Evolutionary conservation across 495 filamentous ascomycete species (phyloP).

Genomic region (Massariosphaeria phaeospora): DNA sequence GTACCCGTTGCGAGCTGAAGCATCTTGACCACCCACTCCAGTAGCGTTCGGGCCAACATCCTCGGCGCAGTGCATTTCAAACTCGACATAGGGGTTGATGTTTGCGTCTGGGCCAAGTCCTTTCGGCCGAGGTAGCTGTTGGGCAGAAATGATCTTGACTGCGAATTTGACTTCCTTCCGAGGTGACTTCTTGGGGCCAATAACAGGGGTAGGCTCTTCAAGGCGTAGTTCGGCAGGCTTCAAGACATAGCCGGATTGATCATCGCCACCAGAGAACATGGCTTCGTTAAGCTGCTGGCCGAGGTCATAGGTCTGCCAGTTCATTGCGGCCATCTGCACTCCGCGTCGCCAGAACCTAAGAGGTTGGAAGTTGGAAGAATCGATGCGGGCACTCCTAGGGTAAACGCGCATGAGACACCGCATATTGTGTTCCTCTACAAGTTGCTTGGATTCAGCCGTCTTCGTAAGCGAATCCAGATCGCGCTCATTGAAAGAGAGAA

Average conservation of each 20-base stretch:
- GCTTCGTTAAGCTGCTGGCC: conserved; percentile 94
- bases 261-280: conserved; percentile 92
- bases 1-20: conserved; percentile 57
- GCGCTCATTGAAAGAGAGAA: conserved; percentile 86
- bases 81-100: conserved; percentile 88
- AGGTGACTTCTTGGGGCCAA: conserved; percentile 52
- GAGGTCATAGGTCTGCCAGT: conserved; percentile 97
- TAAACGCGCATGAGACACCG: conserved; percentile 91
- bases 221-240: conserved; percentile 79
- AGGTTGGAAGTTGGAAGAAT: conserved; percentile 89
- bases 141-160: conserved; percentile 86
- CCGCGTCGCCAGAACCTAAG: conserved; percentile 88
- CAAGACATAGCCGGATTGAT: conserved; percentile 84
- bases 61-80: conserved; percentile 91
- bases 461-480: conserved; percentile 73
- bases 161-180: conserved; percentile 76
- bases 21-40: conserved; percentile 65
- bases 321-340: conserved; percentile 92
- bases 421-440: conserved; percentile 84
- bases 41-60: conserved; percentile 66
- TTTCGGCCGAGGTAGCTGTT: conserved; percentile 82
- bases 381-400: conserved; percentile 70
- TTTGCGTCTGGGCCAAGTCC: conserved; percentile 62
- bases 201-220: conserved; percentile 39
- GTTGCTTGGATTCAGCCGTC: conserved; percentile 54